These are phyloP conservation scores for Dactylonectria estremocensis DNA, from an alignment of 2,329 filamentous ascomycete genomes.

Conservation along the genomic window DNA sequence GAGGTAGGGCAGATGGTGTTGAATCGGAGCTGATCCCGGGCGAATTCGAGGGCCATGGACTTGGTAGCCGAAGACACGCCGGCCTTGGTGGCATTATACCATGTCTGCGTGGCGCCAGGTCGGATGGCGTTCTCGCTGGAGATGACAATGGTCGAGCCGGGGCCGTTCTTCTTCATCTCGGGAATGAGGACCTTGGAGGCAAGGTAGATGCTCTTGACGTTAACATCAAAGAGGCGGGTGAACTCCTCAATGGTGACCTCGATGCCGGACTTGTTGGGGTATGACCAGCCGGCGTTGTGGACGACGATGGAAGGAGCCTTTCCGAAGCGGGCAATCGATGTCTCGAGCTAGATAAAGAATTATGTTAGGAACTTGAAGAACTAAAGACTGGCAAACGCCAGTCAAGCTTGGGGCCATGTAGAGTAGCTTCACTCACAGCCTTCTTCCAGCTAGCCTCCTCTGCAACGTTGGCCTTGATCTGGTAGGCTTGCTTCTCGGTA, in stretches of 20 bases:
- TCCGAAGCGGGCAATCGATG: constrained; percentile 29
- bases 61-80: constrained; percentile 34
- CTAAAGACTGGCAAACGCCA: no score
- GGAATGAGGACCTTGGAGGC: constrained; percentile 33
- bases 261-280: constrained; percentile 32
- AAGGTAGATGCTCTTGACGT: constrained; percentile 33
- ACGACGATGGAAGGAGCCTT: constrained; percentile 29
- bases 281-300: constrained; percentile 35
- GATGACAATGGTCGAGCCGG: constrained; percentile 33
- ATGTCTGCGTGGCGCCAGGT: constrained; percentile 28
- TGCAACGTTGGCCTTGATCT: constrained; percentile 39
- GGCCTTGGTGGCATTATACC: constrained; percentile 35
- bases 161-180: constrained; percentile 37
- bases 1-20: constrained; percentile 34
- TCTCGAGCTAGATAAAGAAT: constrained; percentile 28
- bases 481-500: constrained; percentile 36
- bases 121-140: constrained; percentile 35
- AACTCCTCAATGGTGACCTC: constrained; percentile 33
- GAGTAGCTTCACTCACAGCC: constrained; percentile 21
- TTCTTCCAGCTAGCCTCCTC: constrained; percentile 37
- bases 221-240: constrained; percentile 25
- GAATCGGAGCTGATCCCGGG: constrained; percentile 34
- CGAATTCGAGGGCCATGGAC: constrained; percentile 34
- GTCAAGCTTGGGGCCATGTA: neutral
- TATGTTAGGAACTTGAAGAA: no score